Evolutionary conservation across 2,329 filamentous ascomycete genomes (phyloP), one percentile per base, ranked within the genome.

Genomic region (Aspergillus bombycis): DNA sequence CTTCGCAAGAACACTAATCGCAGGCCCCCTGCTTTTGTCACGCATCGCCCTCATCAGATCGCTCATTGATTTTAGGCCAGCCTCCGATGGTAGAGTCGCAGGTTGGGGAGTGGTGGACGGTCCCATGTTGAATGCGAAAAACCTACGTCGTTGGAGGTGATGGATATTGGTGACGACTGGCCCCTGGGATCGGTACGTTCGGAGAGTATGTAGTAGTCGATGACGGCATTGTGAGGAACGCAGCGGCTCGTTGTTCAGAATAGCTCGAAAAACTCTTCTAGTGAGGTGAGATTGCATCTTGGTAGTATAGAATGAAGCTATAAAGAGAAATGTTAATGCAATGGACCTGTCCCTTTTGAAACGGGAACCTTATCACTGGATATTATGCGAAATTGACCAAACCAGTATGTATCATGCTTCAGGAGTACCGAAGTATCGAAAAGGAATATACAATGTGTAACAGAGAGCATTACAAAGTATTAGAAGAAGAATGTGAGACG

Each of bases 41-140:
- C 85, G 83, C 68, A 89, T 80, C 64, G 87, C 85, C 68, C 86
- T 86, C 58, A 86, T 82, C 75, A 92, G 85, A 63, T 91, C 85
- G 70, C 91, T 85, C 80, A 97, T 86, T 19, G 85, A 85, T 67
- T 88, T 87, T 71, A 93, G 86, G 59, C 93, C 93, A 0, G 71
- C 70, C 57, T 79, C 77, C 3, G 76, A 75, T 87, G 90, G 71
- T 88, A 91, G 64, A 89, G 81, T 70, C 88, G 68, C 53, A 12
- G 71, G 84, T 57, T 88, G 78, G 62, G 85, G 80, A 63, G 86
- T 83, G 21, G 87, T 84, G 4, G 86, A 80, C 70, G 68, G 63
- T 28, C 64, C 55, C 52, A 70, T 59, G 43, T 69, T 72, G 58
- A 77, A 77, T 16, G 75, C 70, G 61, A 79, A 78, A 21, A 78